Conservation (phyloP, 2,329 filamentous ascomycete species). For the Diaporthe ampelina region DNA sequence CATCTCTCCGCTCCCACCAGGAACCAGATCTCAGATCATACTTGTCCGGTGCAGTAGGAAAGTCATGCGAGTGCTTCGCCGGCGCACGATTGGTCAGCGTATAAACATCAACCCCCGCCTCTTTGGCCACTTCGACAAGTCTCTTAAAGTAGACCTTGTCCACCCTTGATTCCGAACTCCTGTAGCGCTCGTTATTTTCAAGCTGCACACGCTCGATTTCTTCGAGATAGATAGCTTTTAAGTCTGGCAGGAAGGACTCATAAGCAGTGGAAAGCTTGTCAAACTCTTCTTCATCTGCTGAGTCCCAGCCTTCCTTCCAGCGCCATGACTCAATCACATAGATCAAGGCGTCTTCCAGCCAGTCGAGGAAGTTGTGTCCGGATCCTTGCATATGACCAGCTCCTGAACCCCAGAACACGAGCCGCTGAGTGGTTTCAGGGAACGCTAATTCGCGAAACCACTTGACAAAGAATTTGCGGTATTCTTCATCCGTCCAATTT, state of each 20-base stretch:
- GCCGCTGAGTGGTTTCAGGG: neutral
- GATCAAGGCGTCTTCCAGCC: neutral
- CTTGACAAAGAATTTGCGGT: neutral
- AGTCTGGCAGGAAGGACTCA: neutral
- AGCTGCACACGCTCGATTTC: neutral
- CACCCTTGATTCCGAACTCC: neutral
- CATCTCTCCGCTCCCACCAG: neutral
- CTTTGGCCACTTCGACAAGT: neutral
- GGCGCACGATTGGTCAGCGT: neutral
- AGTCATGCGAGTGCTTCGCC: neutral
- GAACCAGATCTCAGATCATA: neutral
- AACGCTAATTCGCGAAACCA: neutral
- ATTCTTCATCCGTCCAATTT: neutral
- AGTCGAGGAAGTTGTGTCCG: neutral
- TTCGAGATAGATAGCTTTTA: neutral
- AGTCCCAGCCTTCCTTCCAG: neutral
- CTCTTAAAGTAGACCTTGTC: neutral
- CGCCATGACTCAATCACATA: neutral
- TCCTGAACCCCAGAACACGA: neutral
- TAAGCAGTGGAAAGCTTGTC: neutral
- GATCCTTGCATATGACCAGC: neutral
- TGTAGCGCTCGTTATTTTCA: no score
- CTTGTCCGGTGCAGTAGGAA: neutral
- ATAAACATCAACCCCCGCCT: neutral
- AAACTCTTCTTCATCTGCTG: neutral